These are phyloP conservation scores for Malus hybrid DNA, from an alignment of 331 rosid species.

Conservation along the genomic window DNA sequence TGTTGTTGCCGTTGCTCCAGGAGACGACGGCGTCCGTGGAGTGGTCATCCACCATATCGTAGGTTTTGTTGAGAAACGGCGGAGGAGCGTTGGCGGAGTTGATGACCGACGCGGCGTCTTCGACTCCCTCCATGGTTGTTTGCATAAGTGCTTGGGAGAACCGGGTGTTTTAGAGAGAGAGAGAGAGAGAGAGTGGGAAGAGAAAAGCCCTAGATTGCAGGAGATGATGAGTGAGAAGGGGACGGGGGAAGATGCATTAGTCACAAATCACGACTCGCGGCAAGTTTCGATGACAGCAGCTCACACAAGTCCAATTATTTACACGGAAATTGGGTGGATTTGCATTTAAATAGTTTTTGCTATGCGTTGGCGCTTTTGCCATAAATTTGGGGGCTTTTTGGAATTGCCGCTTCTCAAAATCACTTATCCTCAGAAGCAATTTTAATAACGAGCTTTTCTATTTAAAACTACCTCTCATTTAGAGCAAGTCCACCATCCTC, in stretches of 20 bases:
- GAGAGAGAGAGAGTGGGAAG: not conserved
- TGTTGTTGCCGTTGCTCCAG: constrained; percentile 45
- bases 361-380: not conserved
- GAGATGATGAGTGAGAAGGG: not conserved
- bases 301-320: not conserved
- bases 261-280: not conserved
- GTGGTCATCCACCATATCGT: constrained; percentile 65
- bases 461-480: no score
- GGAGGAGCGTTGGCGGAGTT: constrained; percentile 14
- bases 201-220: not conserved
- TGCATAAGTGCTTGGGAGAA: not conserved
- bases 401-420: no score
- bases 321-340: not conserved
- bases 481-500: no score
- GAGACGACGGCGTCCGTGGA: constrained; percentile 48
- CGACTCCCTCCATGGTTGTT: constrained; percentile 9
- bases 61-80: constrained; percentile 60
- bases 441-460: no score
- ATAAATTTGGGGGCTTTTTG: not conserved
- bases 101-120: constrained; percentile 14
- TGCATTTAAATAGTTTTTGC: not conserved
- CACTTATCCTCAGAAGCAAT: no score
- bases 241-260: not conserved
- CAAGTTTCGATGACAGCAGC: not conserved
- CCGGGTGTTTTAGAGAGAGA: not conserved